phyloP scores from a whole-genome alignment of 805 yeast species.

The Osmozyma mogii region DNA sequence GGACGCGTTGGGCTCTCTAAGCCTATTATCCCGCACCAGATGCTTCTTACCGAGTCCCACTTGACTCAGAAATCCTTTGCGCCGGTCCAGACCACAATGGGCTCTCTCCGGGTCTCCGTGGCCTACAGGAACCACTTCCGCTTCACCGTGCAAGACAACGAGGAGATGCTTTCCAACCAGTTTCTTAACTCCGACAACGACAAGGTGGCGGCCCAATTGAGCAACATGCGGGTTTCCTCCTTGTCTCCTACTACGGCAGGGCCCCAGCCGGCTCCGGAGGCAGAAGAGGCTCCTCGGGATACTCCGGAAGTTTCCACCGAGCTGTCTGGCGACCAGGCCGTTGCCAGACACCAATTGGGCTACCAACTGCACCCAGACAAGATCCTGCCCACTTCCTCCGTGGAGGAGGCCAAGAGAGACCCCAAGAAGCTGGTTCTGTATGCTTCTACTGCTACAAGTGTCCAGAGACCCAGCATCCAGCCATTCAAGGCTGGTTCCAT shows the following conservation, averaged over 20 bases:
- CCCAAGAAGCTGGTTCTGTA: background rate
- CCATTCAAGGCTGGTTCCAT: constrained; percentile 62
- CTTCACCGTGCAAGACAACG: constrained; percentile 62
- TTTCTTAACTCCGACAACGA: constrained; percentile 40
- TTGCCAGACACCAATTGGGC: too few species aligned
- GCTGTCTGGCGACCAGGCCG: background rate
- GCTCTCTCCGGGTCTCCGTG: constrained; percentile 65
- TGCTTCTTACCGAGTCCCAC: constrained; percentile 36
- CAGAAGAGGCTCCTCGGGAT: too few species aligned
- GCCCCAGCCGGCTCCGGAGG: too few species aligned
- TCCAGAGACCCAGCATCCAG: constrained; percentile 35
- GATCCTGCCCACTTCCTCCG: constrained; percentile 1
- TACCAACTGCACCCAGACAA: background rate
- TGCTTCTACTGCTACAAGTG: background rate
- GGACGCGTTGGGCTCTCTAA: constrained; percentile 83
- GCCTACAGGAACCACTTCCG: constrained; percentile 68
- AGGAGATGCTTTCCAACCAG: constrained; percentile 52
- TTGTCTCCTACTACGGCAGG: too few species aligned
- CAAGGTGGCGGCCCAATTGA: too few species aligned
- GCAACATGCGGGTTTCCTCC: too few species aligned
- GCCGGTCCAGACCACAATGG: constrained; percentile 70
- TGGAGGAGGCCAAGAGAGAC: constrained; percentile 3
- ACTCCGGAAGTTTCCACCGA: too few species aligned
- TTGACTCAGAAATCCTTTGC: constrained; percentile 54
- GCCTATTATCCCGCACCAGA: constrained; percentile 42